Base-by-base conservation (phyloP, 768 basidiomycete species). In the Auricularia sp. region DNA sequence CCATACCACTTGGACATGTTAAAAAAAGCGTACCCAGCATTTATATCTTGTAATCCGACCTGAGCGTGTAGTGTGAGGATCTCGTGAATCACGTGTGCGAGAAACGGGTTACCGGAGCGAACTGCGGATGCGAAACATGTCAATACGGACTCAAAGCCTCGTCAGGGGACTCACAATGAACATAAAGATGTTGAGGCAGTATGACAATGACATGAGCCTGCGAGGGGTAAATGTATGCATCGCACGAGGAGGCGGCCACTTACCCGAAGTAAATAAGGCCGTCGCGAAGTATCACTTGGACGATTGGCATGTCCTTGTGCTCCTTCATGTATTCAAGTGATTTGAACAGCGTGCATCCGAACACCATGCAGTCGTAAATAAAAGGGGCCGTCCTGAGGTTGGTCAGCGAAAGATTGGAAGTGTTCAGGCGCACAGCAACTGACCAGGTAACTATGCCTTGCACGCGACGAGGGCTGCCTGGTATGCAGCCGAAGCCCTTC, bases 401-500 rank as follows among this genome's bases (percentile, higher is more conserved):
- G 47, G 18, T 51, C 8, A 51, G 47, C 21, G 11, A 18, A 8
- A 6, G 18, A 51, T 10, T 42, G 39, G 39, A 14, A 7, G 39
- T 2, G 29, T 29, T 29, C 29, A 3, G 44, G 44, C 18, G 44
- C 11, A 11, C 11, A 45, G 44, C 44, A 18, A 51, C 21, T 5
- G 6, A 59, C 56, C 56, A 59, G 33, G 56, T 59, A 5, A 59
- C 24, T 13, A 59, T 59, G 56, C 56, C 56, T 33, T 59, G 56
- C 4, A 59, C 24, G 29, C 34, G 24, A 11, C 56, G 56, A 29
- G 56, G 56, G 56, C 56, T 59, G 10, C 29, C 56, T 6, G 56
- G 56, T 13, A 59, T 59, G 56, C 56, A 59, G 14, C 56, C 56
- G 24, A n/a, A 59, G 56, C 56, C 56, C 29, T 59, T 59, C 8